A percentile compares a stretch with the other conserved stretches of the same genome.
Evolutionary conservation across 2,329 filamentous ascomycete species (phyloP).

Genomic region (Clarireedia monteithiana): DNA sequence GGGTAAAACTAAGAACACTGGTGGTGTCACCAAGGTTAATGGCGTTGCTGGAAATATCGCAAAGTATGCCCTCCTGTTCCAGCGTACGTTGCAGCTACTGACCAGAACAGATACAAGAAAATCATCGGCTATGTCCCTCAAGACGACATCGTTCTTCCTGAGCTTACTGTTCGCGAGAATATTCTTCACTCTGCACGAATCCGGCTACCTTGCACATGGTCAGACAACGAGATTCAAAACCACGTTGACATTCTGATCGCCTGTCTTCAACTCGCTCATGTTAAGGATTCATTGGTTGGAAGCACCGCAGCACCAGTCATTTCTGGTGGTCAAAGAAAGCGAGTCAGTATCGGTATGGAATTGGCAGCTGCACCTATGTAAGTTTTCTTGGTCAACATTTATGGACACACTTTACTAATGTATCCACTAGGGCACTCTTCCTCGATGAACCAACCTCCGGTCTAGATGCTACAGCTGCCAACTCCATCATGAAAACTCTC

Average conservation of each 20-base stretch:
- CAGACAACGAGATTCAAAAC: conserved; percentile 38
- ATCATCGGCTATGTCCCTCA: conserved; percentile 56
- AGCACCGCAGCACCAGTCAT: conserved; percentile 55
- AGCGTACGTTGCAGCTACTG: neutral
- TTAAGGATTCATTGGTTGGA: conserved; percentile 40
- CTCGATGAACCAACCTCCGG: conserved; percentile 54
- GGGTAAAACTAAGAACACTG: conserved; percentile 46
- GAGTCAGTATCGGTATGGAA: conserved; percentile 55
- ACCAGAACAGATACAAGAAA: conserved; percentile 42
- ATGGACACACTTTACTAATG: neutral
- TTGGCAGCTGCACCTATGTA: conserved; percentile 46
- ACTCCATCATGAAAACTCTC: conserved; percentile 54
- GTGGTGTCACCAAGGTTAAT: conserved; percentile 45
- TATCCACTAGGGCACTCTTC: conserved; percentile 39
- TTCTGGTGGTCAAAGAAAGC: conserved; percentile 53
- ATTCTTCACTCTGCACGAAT: conserved; percentile 51
- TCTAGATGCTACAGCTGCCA: conserved; percentile 55
- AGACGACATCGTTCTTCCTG: conserved; percentile 51
- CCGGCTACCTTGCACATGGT: conserved; percentile 45
- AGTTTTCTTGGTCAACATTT: neutral
- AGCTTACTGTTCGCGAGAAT: conserved; percentile 54
- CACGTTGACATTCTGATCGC: conserved; percentile 51
- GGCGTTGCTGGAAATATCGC: conserved; percentile 24
- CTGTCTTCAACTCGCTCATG: conserved; percentile 36
- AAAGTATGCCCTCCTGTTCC: conserved; percentile 14